Conservation (phyloP, 495 filamentous ascomycete species). For the Clohesyomyces aquaticus region DNA sequence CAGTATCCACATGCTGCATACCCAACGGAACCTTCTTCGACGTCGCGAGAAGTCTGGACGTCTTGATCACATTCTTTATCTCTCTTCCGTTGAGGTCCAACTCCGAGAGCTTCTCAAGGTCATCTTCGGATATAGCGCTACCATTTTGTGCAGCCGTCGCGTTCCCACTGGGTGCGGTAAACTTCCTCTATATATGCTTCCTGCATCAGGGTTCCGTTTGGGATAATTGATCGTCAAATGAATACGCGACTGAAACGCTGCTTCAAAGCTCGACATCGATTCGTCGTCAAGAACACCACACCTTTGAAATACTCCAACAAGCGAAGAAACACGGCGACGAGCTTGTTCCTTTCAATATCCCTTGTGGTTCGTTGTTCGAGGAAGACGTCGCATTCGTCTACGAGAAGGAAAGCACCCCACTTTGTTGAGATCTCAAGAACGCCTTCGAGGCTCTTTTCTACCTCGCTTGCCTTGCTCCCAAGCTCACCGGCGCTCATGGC, state of each 20-base stretch:
- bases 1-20: constrained; percentile 22
- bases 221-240: constrained; percentile 47
- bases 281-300: constrained; percentile 50
- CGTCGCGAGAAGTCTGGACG: constrained; percentile 50
- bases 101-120: constrained; percentile 49
- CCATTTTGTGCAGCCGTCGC: constrained; percentile 17
- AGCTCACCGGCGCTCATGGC: constrained; percentile 4
- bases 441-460: constrained; percentile 7
- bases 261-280: constrained; percentile 45
- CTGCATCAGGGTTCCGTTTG: constrained; percentile 35
- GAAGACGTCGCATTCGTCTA: constrained; percentile 45
- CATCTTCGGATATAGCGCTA: constrained; percentile 45
- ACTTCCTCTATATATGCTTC: constrained; percentile 50
- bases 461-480: background rate
- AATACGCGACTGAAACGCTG: constrained; percentile 46
- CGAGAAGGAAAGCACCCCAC: constrained; percentile 28
- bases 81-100: constrained; percentile 61
- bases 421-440: background rate
- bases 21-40: constrained; percentile 6
- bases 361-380: constrained; percentile 8
- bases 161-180: constrained; percentile 35
- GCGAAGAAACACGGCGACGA: constrained; percentile 23
- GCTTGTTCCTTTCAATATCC: constrained; percentile 17
- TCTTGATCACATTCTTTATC: constrained; percentile 68
- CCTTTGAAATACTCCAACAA: constrained; percentile 55